These are phyloP conservation scores for Pseudogymnoascus sp. DNA, from an alignment of 2,329 filamentous ascomycete genomes.

Conservation along the genomic window DNA sequence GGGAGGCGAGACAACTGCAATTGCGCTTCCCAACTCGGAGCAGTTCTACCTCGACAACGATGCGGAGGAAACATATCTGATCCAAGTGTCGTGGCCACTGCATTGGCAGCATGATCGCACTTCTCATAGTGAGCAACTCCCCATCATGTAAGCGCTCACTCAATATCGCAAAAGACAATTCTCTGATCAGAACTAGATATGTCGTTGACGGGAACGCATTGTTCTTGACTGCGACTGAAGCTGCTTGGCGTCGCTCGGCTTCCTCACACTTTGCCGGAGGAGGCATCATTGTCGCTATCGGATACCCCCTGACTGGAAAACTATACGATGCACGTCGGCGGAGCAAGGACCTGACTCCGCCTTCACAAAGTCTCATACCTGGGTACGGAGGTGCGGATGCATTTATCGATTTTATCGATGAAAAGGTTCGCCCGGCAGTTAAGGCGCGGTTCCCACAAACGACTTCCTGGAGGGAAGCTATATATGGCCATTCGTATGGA, in stretches of 20 bases:
- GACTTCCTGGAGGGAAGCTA: not conserved
- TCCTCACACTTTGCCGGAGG: constrained; percentile 34
- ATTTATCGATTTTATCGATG: not conserved
- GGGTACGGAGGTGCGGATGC: not conserved
- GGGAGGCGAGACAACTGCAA: not conserved
- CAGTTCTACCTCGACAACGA: constrained; percentile 20
- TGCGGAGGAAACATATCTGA: constrained; percentile 31
- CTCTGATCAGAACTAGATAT: constrained; percentile 36
- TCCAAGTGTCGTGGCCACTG: constrained; percentile 34
- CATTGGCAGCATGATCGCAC: constrained; percentile 21
- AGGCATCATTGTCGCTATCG: constrained; percentile 41
- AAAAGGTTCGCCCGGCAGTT: not conserved
- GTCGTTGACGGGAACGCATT: constrained; percentile 35
- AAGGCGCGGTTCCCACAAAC: constrained; percentile 4
- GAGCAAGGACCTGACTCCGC: not conserved
- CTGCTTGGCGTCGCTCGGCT: constrained; percentile 36
- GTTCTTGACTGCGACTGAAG: constrained; percentile 38
- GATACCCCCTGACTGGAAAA: constrained; percentile 44
- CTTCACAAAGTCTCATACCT: not conserved
- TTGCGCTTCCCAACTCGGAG: constrained; percentile 3
- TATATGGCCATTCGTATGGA: not conserved
- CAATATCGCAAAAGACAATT: constrained; percentile 21
- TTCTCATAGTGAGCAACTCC: constrained; percentile 29
- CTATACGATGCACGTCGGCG: constrained; percentile 24
- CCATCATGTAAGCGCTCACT: constrained; percentile 36